A percentile compares a stretch with the other conserved stretches of the same genome.
Evolutionary conservation across 306 rosid species (phyloP).

Genomic region (Pterocarpus santalinus): DNA sequence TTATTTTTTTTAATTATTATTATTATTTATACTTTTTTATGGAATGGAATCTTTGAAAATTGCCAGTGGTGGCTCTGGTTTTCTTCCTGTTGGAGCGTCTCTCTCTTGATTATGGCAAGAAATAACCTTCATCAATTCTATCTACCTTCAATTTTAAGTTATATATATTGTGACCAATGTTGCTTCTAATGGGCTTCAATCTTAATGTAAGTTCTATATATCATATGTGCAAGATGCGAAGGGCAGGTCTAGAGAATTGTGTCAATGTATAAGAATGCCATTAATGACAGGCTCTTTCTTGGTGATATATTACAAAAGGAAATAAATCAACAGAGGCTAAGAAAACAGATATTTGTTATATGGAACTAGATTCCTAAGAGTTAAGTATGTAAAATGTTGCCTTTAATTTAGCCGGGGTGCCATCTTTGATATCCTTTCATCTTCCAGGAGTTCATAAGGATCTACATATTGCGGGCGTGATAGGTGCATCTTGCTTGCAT

Average conservation of each 20-base stretch:
- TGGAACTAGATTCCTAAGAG: slow-evolving; percentile 47
- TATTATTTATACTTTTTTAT: too few relatives aligned
- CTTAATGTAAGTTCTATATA: slow-evolving; percentile 26
- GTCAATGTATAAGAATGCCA: slow-evolving; percentile 35
- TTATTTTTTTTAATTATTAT: too few relatives aligned
- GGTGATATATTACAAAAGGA: slow-evolving; percentile 50
- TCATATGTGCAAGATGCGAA: background rate
- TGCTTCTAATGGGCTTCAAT: slow-evolving; percentile 35
- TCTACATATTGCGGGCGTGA: slow-evolving; percentile 83
- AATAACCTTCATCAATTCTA: too few relatives aligned
- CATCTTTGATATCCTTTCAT: slow-evolving; percentile 85
- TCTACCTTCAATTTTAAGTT: too few relatives aligned
- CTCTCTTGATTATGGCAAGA: too few relatives aligned
- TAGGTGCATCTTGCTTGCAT: slow-evolving; percentile 61
- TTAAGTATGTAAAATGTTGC: slow-evolving; percentile 45
- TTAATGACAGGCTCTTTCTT: slow-evolving; percentile 26
- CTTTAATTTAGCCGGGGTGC: slow-evolving; percentile 78
- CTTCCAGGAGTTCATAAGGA: slow-evolving; percentile 90
- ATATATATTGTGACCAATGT: background rate
- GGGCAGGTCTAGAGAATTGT: too few relatives aligned
- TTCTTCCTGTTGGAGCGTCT: too few relatives aligned
- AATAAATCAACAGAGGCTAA: slow-evolving; percentile 41
- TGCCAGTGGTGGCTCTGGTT: too few relatives aligned
- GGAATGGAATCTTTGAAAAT: too few relatives aligned
- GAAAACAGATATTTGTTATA: slow-evolving; percentile 38